Conservation (phyloP, 2,329 filamentous ascomycete species). For the Pseudophaeomoniella oleicola region DNA sequence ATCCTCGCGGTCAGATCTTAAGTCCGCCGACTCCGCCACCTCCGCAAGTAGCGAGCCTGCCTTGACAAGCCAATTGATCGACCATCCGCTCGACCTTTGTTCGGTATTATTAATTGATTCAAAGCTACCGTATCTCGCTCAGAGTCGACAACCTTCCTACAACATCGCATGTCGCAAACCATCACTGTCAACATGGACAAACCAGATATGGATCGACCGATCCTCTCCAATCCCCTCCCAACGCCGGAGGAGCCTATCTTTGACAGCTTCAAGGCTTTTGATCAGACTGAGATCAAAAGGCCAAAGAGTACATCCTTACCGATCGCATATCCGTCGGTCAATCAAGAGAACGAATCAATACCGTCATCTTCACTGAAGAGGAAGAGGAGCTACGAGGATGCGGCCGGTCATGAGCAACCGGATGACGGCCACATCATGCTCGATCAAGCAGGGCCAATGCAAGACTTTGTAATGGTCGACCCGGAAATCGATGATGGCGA, state of each 20-base stretch:
- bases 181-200: not conserved
- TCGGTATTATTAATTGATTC: too few species aligned
- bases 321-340: too few species aligned
- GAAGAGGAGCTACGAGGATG: not conserved
- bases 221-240: not conserved
- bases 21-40: not conserved
- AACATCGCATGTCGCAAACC: too few species aligned
- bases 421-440: not conserved
- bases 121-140: too few species aligned
- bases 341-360: too few species aligned
- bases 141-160: not conserved
- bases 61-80: too few species aligned
- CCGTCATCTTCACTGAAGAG: not conserved
- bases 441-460: not conserved
- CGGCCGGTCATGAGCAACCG: not conserved
- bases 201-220: not conserved
- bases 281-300: too few species aligned
- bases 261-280: not conserved
- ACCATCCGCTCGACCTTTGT: too few species aligned
- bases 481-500: not conserved
- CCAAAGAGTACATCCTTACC: too few species aligned
- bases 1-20: too few species aligned
- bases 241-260: not conserved
- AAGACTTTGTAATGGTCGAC: not conserved
- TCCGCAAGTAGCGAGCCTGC: too few species aligned